phyloP scores from a whole-genome alignment of 2,329 filamentous ascomycete species.

The Stemphylium beticola region DNA sequence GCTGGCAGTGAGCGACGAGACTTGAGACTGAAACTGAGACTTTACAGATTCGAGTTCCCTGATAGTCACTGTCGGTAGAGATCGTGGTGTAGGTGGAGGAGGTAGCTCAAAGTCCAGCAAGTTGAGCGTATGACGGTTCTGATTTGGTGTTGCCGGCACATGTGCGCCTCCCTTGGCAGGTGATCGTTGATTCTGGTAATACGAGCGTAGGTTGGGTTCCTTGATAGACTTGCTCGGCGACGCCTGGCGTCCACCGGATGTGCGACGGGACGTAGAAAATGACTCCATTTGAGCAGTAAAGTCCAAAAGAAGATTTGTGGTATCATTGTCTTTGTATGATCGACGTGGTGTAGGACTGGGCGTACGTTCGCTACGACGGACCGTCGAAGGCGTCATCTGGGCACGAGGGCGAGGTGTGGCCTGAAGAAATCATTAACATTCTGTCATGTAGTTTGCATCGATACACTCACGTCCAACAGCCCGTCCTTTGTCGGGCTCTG shows the following conservation, averaged over 20 bases:
- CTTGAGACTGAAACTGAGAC: slow-evolving; percentile 87
- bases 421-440: slow-evolving; percentile 18
- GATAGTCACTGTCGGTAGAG: slow-evolving; percentile 87
- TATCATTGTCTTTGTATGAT: slow-evolving; percentile 60
- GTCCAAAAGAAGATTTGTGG: slow-evolving; percentile 81
- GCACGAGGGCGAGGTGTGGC: slow-evolving; percentile 44
- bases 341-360: slow-evolving; percentile 62
- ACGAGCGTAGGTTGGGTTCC: slow-evolving; percentile 58
- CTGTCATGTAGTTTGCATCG: background rate
- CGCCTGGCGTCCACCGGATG: slow-evolving; percentile 47
- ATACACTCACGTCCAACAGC: slow-evolving; percentile 21
- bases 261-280: slow-evolving; percentile 51
- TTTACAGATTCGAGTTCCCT: slow-evolving; percentile 93
- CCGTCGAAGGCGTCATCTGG: slow-evolving; percentile 58
- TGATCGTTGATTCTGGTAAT: slow-evolving; percentile 43
- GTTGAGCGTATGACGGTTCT: slow-evolving; percentile 43
- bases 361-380: slow-evolving; percentile 52
- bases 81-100: slow-evolving; percentile 90
- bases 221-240: slow-evolving; percentile 60
- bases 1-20: slow-evolving; percentile 90
- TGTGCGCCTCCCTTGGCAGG: slow-evolving; percentile 37
- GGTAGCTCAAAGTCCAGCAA: slow-evolving; percentile 87
- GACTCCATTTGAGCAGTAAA: slow-evolving; percentile 80
- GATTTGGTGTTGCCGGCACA: slow-evolving; percentile 40
- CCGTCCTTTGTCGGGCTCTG: slow-evolving; percentile 58